Percentiles rank a stretch among this genome's conserved stretches.
These are phyloP conservation scores for Aspergillus tanneri DNA, from an alignment of 2,329 filamentous ascomycete genomes.

Conservation along the genomic window DNA sequence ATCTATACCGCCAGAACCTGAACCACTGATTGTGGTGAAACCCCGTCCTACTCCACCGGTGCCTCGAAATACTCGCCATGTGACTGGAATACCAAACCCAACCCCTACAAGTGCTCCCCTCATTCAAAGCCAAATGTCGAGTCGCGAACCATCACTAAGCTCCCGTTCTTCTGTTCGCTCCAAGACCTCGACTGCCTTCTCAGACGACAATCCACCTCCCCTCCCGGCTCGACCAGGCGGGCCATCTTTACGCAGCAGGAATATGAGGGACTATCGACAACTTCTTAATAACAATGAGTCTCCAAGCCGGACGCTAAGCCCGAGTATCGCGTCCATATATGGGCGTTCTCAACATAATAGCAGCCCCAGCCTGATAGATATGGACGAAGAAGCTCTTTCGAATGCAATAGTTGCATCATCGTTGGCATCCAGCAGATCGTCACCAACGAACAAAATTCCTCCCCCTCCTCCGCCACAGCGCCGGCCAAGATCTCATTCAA, in stretches of 20 bases:
- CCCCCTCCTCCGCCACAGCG: conserved; percentile 42
- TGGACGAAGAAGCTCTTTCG: conserved; percentile 42
- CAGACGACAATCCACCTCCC: conserved; percentile 23
- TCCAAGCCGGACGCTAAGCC: conserved; percentile 23
- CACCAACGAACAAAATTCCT: conserved; percentile 38
- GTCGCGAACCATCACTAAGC: conserved; percentile 9
- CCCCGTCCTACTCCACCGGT: conserved; percentile 19
- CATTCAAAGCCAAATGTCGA: background rate
- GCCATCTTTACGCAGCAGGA: conserved; percentile 1
- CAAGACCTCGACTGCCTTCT: conserved; percentile 12
- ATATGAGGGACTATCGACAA: conserved; percentile 8
- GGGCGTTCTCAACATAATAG: conserved; percentile 25
- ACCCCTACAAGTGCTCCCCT: background rate
- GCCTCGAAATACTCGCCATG: conserved; percentile 14
- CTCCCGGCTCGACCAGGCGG: conserved; percentile 27
- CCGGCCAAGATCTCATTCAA: conserved; percentile 37
- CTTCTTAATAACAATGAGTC: conserved; percentile 11
- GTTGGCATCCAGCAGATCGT: conserved; percentile 43
- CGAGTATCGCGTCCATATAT: conserved; percentile 29
- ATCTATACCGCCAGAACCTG: conserved; percentile 3
- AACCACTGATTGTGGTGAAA: conserved; percentile 13
- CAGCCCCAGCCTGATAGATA: conserved; percentile 24
- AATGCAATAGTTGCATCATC: conserved; percentile 51
- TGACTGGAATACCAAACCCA: conserved; percentile 2
- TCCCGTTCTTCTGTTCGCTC: conserved; percentile 17